Evolutionary conservation across 2,329 filamentous ascomycete species (phyloP).

Genomic region (Pestalotiopsis sp.): DNA sequence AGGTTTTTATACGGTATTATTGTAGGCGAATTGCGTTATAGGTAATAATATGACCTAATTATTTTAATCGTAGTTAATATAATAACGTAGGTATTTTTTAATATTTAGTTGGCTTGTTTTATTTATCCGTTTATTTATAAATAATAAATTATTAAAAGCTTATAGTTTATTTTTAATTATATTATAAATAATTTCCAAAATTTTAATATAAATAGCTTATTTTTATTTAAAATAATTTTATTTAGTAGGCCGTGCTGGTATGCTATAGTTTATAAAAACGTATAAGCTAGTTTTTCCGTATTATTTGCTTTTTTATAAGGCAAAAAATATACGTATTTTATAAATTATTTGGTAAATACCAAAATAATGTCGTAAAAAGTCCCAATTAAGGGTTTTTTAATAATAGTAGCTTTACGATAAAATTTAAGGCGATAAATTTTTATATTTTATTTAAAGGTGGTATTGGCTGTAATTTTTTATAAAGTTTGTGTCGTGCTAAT

Average conservation of each 20-base stretch:
- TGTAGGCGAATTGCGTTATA: not conserved
- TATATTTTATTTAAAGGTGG: too few relatives aligned
- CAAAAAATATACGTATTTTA: not conserved
- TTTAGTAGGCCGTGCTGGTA: not conserved
- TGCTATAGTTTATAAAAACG: not conserved
- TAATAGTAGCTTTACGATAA: too few relatives aligned
- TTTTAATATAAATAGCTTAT: slow-evolving; percentile 7
- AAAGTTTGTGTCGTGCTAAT: not conserved
- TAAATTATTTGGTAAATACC: not conserved
- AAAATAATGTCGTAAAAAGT: not conserved
- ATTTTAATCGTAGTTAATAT: slow-evolving; percentile 9
- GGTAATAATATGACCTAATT: slow-evolving; percentile 4
- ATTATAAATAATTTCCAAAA: not conserved
- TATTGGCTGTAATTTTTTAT: not conserved
- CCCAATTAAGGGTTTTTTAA: too few relatives aligned
- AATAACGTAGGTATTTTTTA: not conserved
- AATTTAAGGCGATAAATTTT: too few relatives aligned
- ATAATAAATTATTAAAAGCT: slow-evolving; percentile 23
- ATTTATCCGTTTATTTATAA: too few relatives aligned
- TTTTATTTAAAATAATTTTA: not conserved
- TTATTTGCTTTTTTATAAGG: not conserved
- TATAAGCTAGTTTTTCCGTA: not conserved
- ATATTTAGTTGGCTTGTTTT: too few relatives aligned
- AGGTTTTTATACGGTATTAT: not conserved
- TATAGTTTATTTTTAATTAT: slow-evolving; percentile 13